These are phyloP conservation scores for Magnaporthiopsis poae DNA, from an alignment of 2,329 filamentous ascomycete genomes.

Conservation along the genomic window DNA sequence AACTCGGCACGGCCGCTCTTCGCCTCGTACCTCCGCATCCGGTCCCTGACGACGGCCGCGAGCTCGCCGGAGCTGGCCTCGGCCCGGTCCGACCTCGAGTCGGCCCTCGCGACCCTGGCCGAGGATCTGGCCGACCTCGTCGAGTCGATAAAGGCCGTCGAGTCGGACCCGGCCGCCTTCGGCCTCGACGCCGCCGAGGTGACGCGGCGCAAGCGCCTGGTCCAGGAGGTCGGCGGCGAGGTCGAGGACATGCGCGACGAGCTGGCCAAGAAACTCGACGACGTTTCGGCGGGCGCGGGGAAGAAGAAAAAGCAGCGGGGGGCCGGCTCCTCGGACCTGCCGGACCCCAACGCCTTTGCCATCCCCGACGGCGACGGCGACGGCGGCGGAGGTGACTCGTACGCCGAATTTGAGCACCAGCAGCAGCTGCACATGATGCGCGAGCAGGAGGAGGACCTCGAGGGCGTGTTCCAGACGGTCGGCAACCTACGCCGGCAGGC, in stretches of 20 bases:
- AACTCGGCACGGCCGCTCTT: slow-evolving; percentile 75
- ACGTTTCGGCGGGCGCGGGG: slow-evolving; percentile 20
- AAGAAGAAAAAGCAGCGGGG: slow-evolving; percentile 22
- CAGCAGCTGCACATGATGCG: slow-evolving; percentile 85
- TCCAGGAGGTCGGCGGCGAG: slow-evolving; percentile 81
- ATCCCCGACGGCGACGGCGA: slow-evolving; percentile 39
- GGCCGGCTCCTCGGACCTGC: slow-evolving; percentile 32
- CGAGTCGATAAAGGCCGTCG: slow-evolving; percentile 76
- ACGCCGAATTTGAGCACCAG: slow-evolving; percentile 78
- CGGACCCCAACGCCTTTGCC: slow-evolving; percentile 48
- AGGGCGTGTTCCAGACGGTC: slow-evolving; percentile 86
- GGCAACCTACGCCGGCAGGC: slow-evolving; percentile 84
- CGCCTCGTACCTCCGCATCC: slow-evolving; percentile 90
- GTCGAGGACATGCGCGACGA: slow-evolving; percentile 82
- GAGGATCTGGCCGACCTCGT: slow-evolving; percentile 83
- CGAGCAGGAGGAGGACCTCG: slow-evolving; percentile 86
- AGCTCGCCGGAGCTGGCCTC: slow-evolving; percentile 76
- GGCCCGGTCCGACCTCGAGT: slow-evolving; percentile 59
- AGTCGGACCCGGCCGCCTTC: slow-evolving; percentile 77
- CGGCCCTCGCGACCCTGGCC: slow-evolving; percentile 56
- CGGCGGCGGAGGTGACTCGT: slow-evolving; percentile 42
- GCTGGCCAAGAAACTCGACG: slow-evolving; percentile 50
- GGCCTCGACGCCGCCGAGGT: slow-evolving; percentile 79
- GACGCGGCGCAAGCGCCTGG: slow-evolving; percentile 65
- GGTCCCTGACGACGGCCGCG: slow-evolving; percentile 64